Evolutionary conservation across 176 grass and related monocot genomes (phyloP).

Genomic region (Rhynchospora pubera): DNA sequence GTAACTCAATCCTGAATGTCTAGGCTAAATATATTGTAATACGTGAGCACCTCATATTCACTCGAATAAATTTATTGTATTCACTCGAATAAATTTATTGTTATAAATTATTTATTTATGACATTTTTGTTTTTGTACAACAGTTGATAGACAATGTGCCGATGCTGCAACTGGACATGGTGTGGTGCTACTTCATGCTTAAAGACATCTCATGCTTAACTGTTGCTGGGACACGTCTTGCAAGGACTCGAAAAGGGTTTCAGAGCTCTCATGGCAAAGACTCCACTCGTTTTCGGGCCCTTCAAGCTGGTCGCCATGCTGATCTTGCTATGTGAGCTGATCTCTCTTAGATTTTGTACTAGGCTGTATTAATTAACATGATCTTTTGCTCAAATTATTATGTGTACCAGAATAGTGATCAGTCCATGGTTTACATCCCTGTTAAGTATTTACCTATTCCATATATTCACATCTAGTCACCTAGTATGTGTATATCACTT

Average conservation of each 20-base stretch:
- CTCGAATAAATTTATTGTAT: too few relatives aligned
- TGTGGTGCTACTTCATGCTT: slow-evolving; percentile 97
- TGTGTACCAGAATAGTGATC: not conserved
- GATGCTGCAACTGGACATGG: slow-evolving; percentile 93
- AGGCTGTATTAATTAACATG: too few relatives aligned
- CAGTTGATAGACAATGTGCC: slow-evolving; percentile 94
- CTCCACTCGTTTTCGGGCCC: slow-evolving; percentile 61
- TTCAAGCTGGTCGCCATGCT: slow-evolving; percentile 56
- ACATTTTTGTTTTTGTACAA: slow-evolving; percentile 14
- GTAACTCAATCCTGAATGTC: slow-evolving; percentile 40
- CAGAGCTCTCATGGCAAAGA: slow-evolving; percentile 89
- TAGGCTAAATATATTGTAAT: not conserved
- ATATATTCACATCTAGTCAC: not conserved
- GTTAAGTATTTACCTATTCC: not conserved
- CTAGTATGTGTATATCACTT: not conserved
- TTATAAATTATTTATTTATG: slow-evolving; percentile 6
- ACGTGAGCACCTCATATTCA: not conserved
- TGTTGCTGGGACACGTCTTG: slow-evolving; percentile 53
- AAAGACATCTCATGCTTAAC: slow-evolving; percentile 63
- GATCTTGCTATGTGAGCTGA: slow-evolving; percentile 73
- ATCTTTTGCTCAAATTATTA: not conserved
- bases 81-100: not conserved
- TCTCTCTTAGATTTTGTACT: slow-evolving; percentile 6
- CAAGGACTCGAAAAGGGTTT: slow-evolving; percentile 61
- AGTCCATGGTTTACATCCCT: not conserved